Percentiles rank a stretch among this genome's conserved stretches.
Evolutionary conservation across 1,284 basidiomycete genomes (phyloP).

Genomic region (Fomitiporia mediterranea): DNA sequence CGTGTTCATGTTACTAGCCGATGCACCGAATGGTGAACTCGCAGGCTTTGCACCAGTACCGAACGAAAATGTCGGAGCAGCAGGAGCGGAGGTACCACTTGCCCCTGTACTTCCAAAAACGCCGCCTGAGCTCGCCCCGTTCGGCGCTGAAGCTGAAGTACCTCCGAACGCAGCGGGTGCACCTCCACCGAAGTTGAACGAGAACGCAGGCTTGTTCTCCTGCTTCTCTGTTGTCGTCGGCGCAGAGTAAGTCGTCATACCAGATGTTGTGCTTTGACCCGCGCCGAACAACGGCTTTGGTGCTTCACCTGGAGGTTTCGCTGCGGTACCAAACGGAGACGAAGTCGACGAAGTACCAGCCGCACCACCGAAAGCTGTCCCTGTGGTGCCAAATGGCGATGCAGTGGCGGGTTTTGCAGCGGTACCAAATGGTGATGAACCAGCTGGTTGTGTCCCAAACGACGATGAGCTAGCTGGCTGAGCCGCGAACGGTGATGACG

Average conservation of each 20-base stretch:
- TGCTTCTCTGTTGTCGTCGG: slow-evolving; percentile 1
- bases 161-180: background rate
- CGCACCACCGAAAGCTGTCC: background rate
- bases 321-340: background rate
- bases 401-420: too few relatives aligned
- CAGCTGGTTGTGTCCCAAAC: too few relatives aligned
- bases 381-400: slow-evolving; percentile 4
- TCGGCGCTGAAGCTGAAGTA: background rate
- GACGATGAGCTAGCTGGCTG: too few relatives aligned
- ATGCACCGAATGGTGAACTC: slow-evolving; percentile 1
- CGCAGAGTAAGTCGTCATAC: background rate
- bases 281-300: slow-evolving; percentile 5
- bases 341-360: background rate
- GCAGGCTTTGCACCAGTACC: too few relatives aligned
- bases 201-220: slow-evolving; percentile 9
- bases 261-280: too few relatives aligned
- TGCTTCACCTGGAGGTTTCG: slow-evolving; percentile 1
- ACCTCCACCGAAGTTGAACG: slow-evolving; percentile 19
- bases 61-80: background rate
- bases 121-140: background rate
- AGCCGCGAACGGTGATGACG: too few relatives aligned
- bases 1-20: background rate
- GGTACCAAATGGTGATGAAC: too few relatives aligned
- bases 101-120: background rate
- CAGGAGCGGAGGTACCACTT: too few relatives aligned